Evolutionary conservation across 129 eudicot species (phyloP).

Genomic region (Deinandra increscens): DNA sequence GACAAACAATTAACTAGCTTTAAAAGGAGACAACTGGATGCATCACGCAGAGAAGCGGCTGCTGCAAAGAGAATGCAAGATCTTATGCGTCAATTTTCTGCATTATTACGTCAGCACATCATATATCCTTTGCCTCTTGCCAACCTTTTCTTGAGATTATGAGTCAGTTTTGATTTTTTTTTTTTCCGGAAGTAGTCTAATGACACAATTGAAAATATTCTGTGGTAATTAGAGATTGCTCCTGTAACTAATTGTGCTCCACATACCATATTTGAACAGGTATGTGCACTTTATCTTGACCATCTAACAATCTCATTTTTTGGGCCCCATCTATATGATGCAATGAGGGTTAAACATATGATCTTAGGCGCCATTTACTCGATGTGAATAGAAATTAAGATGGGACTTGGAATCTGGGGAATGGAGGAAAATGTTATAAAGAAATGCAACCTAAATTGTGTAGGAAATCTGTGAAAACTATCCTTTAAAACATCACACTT

Average conservation of each 20-base stretch:
- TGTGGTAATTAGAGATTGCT: background rate
- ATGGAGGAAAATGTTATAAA: background rate
- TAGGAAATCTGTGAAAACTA: background rate
- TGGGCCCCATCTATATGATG: background rate
- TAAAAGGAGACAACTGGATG: constrained; percentile 71
- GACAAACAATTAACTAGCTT: constrained; percentile 47
- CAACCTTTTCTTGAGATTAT: background rate
- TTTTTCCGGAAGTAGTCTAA: background rate
- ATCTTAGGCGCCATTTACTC: background rate
- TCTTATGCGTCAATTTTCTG: constrained; percentile 70
- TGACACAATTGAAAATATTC: background rate
- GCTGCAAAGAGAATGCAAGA: constrained; percentile 87
- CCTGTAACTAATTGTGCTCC: background rate
- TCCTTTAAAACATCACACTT: background rate
- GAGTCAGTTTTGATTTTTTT: background rate
- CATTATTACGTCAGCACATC: constrained; percentile 62
- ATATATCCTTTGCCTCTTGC: constrained; percentile 35
- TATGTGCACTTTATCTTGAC: background rate
- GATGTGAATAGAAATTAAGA: background rate
- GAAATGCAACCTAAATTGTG: constrained; percentile 9
- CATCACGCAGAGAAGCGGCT: constrained; percentile 64
- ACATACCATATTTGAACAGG: constrained; percentile 1
- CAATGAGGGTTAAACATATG: background rate
- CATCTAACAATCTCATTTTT: background rate
- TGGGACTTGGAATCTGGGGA: constrained; percentile 7